A percentile compares a stretch with the other conserved stretches of the same genome.
Conservation (phyloP, 1,284 basidiomycete species). For the Boletus sp. region DNA sequence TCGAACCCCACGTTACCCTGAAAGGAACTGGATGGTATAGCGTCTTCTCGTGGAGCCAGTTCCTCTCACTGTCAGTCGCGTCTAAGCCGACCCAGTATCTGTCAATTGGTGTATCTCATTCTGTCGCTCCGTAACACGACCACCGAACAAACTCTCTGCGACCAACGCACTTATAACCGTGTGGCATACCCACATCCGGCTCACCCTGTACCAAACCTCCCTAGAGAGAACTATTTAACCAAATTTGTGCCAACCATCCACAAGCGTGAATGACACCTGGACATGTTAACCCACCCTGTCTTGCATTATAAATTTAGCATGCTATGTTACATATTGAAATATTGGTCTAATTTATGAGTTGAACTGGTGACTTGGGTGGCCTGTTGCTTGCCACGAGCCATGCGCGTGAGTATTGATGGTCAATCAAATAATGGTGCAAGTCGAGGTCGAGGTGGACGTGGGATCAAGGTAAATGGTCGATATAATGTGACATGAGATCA, state of each 20-base stretch:
- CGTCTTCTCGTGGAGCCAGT: constrained; percentile 18
- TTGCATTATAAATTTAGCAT: constrained; percentile 24
- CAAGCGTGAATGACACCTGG: constrained; percentile 7
- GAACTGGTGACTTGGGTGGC: constrained; percentile 12
- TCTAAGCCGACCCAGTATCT: constrained; percentile 13
- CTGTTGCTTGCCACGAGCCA: constrained; percentile 15
- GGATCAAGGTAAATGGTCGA: constrained; percentile 64
- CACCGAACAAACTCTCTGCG: constrained; percentile 14
- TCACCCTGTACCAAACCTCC: constrained; percentile 15
- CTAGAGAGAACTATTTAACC: not conserved
- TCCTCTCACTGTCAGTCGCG: constrained; percentile 6
- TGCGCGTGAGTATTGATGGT: constrained; percentile 25
- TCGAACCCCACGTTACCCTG: constrained; percentile 24
- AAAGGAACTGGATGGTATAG: constrained; percentile 11
- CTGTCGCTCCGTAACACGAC: not conserved
- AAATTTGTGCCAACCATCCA: constrained; percentile 1
- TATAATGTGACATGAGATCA: constrained; percentile 73
- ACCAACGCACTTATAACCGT: constrained; percentile 17
- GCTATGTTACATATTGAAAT: constrained; percentile 35
- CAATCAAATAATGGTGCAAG: constrained; percentile 13
- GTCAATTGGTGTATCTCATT: constrained; percentile 21
- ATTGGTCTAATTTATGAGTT: constrained; percentile 27
- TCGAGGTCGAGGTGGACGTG: constrained; percentile 8
- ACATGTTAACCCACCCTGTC: constrained; percentile 5
- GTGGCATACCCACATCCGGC: constrained; percentile 14